Evolutionary conservation across 768 basidiomycete genomes (phyloP).

Genomic region (Lentinula guzmanii): DNA sequence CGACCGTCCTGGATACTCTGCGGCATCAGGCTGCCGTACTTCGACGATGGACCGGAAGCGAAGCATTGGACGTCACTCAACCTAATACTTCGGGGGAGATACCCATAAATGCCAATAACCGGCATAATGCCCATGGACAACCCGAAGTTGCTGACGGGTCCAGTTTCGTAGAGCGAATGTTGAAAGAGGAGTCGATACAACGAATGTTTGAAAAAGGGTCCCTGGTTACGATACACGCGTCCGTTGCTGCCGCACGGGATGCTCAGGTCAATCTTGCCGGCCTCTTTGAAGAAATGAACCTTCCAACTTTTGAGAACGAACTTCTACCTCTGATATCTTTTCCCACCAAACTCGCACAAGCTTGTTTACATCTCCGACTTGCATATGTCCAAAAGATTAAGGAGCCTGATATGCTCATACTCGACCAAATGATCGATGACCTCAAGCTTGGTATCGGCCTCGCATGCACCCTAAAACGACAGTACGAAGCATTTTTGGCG

Average conservation of each 20-base stretch:
- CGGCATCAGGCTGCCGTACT: slow-evolving; percentile 74
- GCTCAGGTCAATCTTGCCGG: slow-evolving; percentile 77
- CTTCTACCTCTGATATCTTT: slow-evolving; percentile 92
- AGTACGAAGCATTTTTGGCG: slow-evolving; percentile 87
- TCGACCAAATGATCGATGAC: slow-evolving; percentile 93
- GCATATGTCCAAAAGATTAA: slow-evolving; percentile 84
- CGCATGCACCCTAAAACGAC: slow-evolving; percentile 91
- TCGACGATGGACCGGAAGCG: slow-evolving; percentile 91
- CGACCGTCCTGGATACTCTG: slow-evolving; percentile 80
- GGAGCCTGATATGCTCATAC: slow-evolving; percentile 84
- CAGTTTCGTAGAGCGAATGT: slow-evolving; percentile 87
- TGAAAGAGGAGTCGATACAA: slow-evolving; percentile 96
- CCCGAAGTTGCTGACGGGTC: slow-evolving; percentile 58
- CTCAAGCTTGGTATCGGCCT: slow-evolving; percentile 86
- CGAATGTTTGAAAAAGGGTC: slow-evolving; percentile 90
- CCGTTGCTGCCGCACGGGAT: slow-evolving; percentile 80
- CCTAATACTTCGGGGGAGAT: slow-evolving; percentile 65
- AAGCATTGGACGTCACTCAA: slow-evolving; percentile 82
- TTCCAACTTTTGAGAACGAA: slow-evolving; percentile 87
- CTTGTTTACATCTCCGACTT: slow-evolving; percentile 82
- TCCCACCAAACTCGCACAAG: slow-evolving; percentile 91
- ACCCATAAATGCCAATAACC: slow-evolving; percentile 29
- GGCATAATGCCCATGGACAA: slow-evolving; percentile 22
- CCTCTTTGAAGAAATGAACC: slow-evolving; percentile 79
- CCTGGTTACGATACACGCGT: slow-evolving; percentile 78